These are phyloP conservation scores for Perkinsus marinus DNA, from an alignment of 169 alveolate species.

Conservation along the genomic window DNA sequence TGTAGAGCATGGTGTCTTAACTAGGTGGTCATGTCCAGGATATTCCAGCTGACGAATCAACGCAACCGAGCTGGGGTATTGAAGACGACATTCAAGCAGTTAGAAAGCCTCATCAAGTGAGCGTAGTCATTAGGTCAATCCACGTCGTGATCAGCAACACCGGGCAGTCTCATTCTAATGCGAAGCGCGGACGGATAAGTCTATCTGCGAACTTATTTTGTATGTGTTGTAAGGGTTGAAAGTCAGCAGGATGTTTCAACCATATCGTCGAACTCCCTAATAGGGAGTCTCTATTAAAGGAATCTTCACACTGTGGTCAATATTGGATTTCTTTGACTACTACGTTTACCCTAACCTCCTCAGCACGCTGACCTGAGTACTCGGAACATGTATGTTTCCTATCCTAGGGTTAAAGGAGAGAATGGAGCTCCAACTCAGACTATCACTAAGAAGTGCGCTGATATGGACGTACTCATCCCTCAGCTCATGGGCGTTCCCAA, in stretches of 20 bases:
- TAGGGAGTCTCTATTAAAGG: not conserved
- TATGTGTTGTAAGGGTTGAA: too few relatives aligned
- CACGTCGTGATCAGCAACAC: too few relatives aligned
- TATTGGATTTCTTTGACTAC: not conserved
- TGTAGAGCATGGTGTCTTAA: not conserved
- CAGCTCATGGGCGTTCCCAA: conserved; percentile 78
- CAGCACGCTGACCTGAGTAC: not conserved
- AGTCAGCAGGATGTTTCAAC: too few relatives aligned
- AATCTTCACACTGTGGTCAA: not conserved
- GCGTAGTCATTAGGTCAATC: too few relatives aligned
- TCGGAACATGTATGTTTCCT: not conserved
- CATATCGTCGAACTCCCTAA: not conserved
- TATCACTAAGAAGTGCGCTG: conserved; percentile 59
- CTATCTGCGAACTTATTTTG: too few relatives aligned
- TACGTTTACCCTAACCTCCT: too few relatives aligned
- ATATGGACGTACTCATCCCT: conserved; percentile 79
- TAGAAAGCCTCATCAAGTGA: not conserved
- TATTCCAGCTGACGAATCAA: not conserved
- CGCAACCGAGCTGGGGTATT: not conserved
- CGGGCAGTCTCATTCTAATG: too few relatives aligned
- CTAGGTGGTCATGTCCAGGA: not conserved
- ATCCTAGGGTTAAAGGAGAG: not conserved
- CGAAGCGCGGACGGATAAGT: too few relatives aligned
- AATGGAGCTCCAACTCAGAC: not conserved
- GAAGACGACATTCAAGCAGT: not conserved